Percentiles rank a stretch among this genome's conserved stretches.
Conservation (phyloP, 1,284 basidiomycete genomes). For the Cutaneotrichosporon mucoides region DNA sequence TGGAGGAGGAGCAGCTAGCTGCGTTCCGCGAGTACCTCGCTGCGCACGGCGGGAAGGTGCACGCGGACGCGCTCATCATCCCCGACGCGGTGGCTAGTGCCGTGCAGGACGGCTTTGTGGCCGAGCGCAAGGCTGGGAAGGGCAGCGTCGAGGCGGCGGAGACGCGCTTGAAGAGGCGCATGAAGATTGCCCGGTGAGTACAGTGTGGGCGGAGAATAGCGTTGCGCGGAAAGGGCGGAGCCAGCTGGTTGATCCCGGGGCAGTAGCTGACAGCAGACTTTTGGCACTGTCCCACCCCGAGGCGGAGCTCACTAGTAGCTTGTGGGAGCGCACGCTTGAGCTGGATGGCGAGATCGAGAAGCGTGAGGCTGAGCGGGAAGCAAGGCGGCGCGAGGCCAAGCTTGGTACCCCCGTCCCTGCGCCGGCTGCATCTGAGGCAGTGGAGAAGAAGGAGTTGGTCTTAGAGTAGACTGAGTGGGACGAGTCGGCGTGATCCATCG, state of each 20-base stretch:
- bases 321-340: conserved; percentile 35
- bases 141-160: conserved; percentile 28
- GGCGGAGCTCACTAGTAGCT: conserved; percentile 22
- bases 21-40: conserved; percentile 32
- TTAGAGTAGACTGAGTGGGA: too few relatives aligned
- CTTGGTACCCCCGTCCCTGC: conserved; percentile 9
- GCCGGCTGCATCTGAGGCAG: too few relatives aligned
- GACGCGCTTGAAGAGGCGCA: conserved; percentile 37
- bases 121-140: conserved; percentile 24
- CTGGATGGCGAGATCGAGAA: conserved; percentile 36
- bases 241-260: too few relatives aligned
- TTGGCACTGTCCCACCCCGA: conserved; percentile 35
- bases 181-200: conserved; percentile 42
- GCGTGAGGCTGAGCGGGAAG: conserved; percentile 16
- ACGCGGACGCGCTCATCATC: conserved; percentile 29
- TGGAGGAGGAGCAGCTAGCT: conserved; percentile 12
- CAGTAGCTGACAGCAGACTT: conserved; percentile 19
- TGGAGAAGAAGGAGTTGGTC: too few relatives aligned
- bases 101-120: conserved; percentile 44
- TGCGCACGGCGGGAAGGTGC: conserved; percentile 13
- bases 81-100: conserved; percentile 34
- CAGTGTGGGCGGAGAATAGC: background rate
- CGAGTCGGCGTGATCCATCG: too few relatives aligned
- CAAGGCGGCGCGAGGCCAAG: conserved; percentile 5
- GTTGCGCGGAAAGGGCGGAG: too few relatives aligned